phyloP scores from a whole-genome alignment of 108 stramenopile genomes.

The Fragilaria crotonensis region DNA sequence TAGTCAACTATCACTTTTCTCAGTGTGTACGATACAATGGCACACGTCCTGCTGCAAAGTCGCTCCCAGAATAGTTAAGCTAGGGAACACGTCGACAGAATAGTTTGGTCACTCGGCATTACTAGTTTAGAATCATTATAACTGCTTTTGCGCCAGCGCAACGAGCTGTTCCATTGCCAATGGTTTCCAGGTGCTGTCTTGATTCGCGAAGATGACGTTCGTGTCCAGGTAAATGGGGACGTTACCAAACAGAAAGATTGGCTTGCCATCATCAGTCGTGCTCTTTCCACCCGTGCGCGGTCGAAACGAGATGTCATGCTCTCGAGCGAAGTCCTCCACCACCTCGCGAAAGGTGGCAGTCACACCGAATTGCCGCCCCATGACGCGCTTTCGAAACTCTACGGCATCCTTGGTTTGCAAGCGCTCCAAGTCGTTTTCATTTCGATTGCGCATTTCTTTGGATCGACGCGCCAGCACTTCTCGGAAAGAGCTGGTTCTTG shows the following conservation, averaged over 20 bases:
- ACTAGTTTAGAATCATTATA: no score
- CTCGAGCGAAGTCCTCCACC: constrained; percentile 64
- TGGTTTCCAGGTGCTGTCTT: constrained; percentile 44
- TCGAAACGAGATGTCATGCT: constrained; percentile 48
- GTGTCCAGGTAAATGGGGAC: constrained; percentile 65
- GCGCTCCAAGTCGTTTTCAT: constrained; percentile 19
- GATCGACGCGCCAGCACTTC: constrained; percentile 40
- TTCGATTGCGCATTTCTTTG: constrained; percentile 17
- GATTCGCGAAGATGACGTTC: constrained; percentile 50
- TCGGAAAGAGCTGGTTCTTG: constrained; percentile 19
- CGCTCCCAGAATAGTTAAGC: no score
- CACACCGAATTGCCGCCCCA: background rate
- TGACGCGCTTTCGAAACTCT: background rate
- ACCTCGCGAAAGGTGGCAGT: constrained; percentile 47
- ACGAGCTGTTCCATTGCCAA: constrained; percentile 53
- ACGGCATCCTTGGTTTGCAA: background rate
- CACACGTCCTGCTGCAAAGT: no score
- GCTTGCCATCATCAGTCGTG: constrained; percentile 64
- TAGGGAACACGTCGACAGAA: no score
- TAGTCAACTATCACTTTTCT: no score
- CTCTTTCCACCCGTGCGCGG: constrained; percentile 50
- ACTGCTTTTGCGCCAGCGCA: background rate
- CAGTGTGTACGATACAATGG: no score
- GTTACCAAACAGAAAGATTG: constrained; percentile 63
- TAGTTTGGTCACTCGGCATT: no score